These are phyloP conservation scores for Exophiala sp. DNA, from an alignment of 2,329 filamentous ascomycete species.

Conservation along the genomic window DNA sequence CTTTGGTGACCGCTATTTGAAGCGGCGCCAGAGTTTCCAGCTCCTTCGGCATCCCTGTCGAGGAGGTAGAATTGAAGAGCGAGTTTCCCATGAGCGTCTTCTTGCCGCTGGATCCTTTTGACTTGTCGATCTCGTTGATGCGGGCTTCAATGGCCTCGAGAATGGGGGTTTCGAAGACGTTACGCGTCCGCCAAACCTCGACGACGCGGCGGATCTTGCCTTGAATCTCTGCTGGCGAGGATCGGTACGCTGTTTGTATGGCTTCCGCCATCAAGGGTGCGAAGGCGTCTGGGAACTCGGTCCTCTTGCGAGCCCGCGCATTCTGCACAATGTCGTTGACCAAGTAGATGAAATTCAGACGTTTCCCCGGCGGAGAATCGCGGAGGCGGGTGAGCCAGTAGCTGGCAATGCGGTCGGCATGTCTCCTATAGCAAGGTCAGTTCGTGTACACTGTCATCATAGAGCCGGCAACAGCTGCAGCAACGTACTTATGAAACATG, in stretches of 20 bases:
- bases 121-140: slow-evolving; percentile 62
- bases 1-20: slow-evolving; percentile 68
- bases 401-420: slow-evolving; percentile 85
- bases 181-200: slow-evolving; percentile 85
- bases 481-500: slow-evolving; percentile 85
- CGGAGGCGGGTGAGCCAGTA: slow-evolving; percentile 87
- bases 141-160: slow-evolving; percentile 74
- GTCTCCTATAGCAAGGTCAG: slow-evolving; percentile 55
- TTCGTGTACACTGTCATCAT: slow-evolving; percentile 9
- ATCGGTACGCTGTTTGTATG: slow-evolving; percentile 84
- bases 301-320: slow-evolving; percentile 84
- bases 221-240: slow-evolving; percentile 77
- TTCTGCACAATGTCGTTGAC: slow-evolving; percentile 97
- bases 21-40: slow-evolving; percentile 67
- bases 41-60: slow-evolving; percentile 62
- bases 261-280: slow-evolving; percentile 88
- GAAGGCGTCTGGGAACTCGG: slow-evolving; percentile 88
- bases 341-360: slow-evolving; percentile 86
- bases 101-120: slow-evolving; percentile 40
- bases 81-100: slow-evolving; percentile 60
- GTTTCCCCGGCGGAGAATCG: slow-evolving; percentile 77
- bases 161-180: slow-evolving; percentile 75
- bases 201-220: slow-evolving; percentile 80
- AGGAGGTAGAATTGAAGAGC: slow-evolving; percentile 58
- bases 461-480: not conserved